A percentile compares a stretch with the other conserved stretches of the same genome.
Conservation (phyloP, 2,329 filamentous ascomycete genomes). For the Penicillium sclerotigenum region DNA sequence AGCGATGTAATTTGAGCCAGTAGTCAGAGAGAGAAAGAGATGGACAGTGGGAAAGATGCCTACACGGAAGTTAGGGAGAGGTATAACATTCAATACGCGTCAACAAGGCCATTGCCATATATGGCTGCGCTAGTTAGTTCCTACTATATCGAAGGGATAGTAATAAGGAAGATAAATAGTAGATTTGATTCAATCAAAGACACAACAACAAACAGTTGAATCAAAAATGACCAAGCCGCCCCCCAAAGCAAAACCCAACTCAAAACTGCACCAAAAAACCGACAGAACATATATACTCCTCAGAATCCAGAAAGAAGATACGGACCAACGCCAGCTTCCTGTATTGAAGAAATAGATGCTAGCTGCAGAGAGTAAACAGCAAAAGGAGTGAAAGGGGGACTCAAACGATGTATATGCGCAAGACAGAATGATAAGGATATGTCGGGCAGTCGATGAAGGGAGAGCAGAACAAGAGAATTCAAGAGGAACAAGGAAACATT, state of each 20-base stretch:
- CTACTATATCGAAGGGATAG: too few relatives aligned
- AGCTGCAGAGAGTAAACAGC: neutral
- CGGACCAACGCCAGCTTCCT: conserved; percentile 24
- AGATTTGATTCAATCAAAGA: neutral
- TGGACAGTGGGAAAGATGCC: neutral
- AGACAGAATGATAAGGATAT: neutral
- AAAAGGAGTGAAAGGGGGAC: neutral
- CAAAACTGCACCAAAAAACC: neutral
- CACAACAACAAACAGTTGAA: neutral
- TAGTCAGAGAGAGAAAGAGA: too few relatives aligned
- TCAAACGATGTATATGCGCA: conserved; percentile 7
- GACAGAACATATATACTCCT: neutral
- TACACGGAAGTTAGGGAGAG: neutral
- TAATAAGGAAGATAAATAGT: neutral
- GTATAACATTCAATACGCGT: neutral
- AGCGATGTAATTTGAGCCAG: too few relatives aligned
- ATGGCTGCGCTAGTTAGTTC: too few relatives aligned
- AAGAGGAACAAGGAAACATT: conserved; percentile 1
- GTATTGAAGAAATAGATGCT: conserved; percentile 21
- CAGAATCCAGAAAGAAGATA: conserved; percentile 11
- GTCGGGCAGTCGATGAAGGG: neutral
- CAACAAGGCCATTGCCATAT: neutral
- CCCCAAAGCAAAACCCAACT: neutral
- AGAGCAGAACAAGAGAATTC: neutral
- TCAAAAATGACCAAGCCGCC: neutral